phyloP scores from a whole-genome alignment of 2,329 filamentous ascomycete species.

The Hypoxylon sp. region DNA sequence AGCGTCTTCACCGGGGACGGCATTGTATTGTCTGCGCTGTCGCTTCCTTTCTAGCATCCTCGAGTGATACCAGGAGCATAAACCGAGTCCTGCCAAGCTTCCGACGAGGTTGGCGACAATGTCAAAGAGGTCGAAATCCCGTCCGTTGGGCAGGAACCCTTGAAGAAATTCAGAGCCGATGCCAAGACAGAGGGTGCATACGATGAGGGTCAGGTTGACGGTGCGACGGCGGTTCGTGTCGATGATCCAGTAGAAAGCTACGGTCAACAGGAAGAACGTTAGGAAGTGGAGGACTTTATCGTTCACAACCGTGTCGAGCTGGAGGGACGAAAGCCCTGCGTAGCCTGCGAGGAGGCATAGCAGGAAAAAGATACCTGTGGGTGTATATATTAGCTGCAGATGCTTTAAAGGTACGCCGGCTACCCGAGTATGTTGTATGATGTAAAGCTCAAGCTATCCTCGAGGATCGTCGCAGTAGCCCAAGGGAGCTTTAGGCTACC shows the following conservation, averaged over 20 bases:
- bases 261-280: slow-evolving; percentile 91
- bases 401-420: background rate
- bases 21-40: slow-evolving; percentile 78
- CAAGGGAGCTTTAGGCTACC: slow-evolving; percentile 4
- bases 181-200: slow-evolving; percentile 81
- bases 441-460: slow-evolving; percentile 11
- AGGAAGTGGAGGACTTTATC: slow-evolving; percentile 91
- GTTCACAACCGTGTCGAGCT: slow-evolving; percentile 74
- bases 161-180: slow-evolving; percentile 84
- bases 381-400: slow-evolving; percentile 33
- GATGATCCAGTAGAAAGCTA: slow-evolving; percentile 95
- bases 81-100: slow-evolving; percentile 76
- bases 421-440: background rate
- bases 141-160: slow-evolving; percentile 79
- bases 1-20: slow-evolving; percentile 75
- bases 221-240: slow-evolving; percentile 90
- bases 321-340: slow-evolving; percentile 79
- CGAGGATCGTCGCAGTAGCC: slow-evolving; percentile 12
- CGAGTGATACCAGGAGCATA: slow-evolving; percentile 94
- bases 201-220: slow-evolving; percentile 84
- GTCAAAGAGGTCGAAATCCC: slow-evolving; percentile 83
- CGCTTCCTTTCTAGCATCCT: slow-evolving; percentile 93
- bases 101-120: slow-evolving; percentile 90
- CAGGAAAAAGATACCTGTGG: slow-evolving; percentile 75
- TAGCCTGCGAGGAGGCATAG: slow-evolving; percentile 84